Percentiles rank a stretch among this genome's conserved stretches.
Evolutionary conservation across 176 grass and related monocot genomes (phyloP).

Genomic region (Microstegium vimineum): DNA sequence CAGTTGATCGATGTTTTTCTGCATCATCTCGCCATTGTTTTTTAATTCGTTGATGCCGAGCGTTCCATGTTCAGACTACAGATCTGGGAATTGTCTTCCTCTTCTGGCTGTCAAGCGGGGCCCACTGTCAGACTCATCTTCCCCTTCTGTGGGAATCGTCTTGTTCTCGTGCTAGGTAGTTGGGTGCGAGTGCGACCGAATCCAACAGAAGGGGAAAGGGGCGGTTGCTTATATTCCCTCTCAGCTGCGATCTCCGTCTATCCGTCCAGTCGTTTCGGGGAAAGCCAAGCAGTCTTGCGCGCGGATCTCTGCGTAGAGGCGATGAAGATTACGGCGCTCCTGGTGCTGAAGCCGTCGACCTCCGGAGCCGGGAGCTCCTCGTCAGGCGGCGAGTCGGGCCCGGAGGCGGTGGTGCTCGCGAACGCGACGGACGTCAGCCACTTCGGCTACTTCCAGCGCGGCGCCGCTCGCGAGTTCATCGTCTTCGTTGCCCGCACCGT

Average conservation of each 20-base stretch:
- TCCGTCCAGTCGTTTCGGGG: neutral
- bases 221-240: neutral
- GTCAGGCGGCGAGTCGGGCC: slow-evolving; percentile 18
- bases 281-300: neutral
- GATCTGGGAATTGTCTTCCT: too few relatives aligned
- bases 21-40: neutral
- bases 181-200: slow-evolving; percentile 7
- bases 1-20: neutral
- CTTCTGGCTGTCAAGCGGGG: neutral
- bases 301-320: neutral
- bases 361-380: slow-evolving; percentile 38
- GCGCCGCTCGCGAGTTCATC: slow-evolving; percentile 81
- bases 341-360: slow-evolving; percentile 60
- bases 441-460: slow-evolving; percentile 80
- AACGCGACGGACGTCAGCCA: slow-evolving; percentile 93
- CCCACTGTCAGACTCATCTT: neutral
- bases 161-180: neutral
- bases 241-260: slow-evolving; percentile 14
- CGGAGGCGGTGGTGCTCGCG: slow-evolving; percentile 68
- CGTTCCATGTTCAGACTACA: neutral
- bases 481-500: slow-evolving; percentile 79
- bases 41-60: neutral
- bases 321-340: slow-evolving; percentile 92
- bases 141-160: neutral
- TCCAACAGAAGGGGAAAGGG: neutral